Conservation (phyloP, 2,329 filamentous ascomycete genomes). For the Diaporthe sp. region DNA sequence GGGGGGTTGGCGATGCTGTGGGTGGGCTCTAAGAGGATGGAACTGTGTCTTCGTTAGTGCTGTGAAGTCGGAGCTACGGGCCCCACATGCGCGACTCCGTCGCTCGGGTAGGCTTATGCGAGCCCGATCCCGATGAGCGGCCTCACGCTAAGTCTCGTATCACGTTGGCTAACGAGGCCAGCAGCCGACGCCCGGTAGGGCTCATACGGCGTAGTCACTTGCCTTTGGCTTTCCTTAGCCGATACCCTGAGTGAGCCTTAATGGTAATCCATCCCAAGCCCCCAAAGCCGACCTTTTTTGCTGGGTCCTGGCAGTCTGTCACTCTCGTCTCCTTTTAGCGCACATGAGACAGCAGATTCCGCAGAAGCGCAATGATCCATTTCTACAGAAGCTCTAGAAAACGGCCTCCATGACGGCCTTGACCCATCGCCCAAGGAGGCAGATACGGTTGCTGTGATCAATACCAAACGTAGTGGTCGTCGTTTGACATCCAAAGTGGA, state of each 20-base stretch:
- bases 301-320: not conserved
- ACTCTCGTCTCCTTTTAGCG: not conserved
- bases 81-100: not conserved
- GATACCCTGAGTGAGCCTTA: not conserved
- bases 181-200: not conserved
- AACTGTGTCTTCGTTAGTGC: not conserved
- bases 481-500: not conserved
- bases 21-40: not conserved
- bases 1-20: not conserved
- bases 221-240: not conserved
- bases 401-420: too few species aligned
- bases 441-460: not conserved
- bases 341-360: not conserved
- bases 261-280: not conserved
- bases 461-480: not conserved
- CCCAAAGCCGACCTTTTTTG: not conserved
- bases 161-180: not conserved
- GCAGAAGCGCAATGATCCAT: not conserved
- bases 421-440: not conserved
- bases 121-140: constrained; percentile 24
- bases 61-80: not conserved
- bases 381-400: not conserved
- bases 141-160: not conserved
- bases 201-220: not conserved
- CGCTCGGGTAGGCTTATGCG: constrained; percentile 33